Evolutionary conservation across 495 filamentous ascomycete genomes (phyloP).

Genomic region (Neurospora sp.): DNA sequence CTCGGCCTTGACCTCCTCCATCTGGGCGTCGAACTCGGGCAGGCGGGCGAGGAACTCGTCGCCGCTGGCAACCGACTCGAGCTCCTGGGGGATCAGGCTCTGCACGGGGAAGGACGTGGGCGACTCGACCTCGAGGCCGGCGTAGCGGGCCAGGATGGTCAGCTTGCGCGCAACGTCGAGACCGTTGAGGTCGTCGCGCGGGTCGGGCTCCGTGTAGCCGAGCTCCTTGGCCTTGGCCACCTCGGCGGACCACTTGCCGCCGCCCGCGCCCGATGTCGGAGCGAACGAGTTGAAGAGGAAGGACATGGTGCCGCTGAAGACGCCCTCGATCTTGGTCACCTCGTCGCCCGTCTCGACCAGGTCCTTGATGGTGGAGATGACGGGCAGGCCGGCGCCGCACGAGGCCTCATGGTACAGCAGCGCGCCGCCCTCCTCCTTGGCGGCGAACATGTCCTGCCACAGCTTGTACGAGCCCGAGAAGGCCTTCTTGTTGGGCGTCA

Average conservation of each 20-base stretch:
- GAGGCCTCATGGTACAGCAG: constrained; percentile 89
- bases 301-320: constrained; percentile 92
- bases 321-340: constrained; percentile 82
- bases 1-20: constrained; percentile 67
- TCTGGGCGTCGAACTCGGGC: constrained; percentile 67
- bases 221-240: constrained; percentile 83
- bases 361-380: constrained; percentile 84
- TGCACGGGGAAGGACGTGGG: constrained; percentile 85
- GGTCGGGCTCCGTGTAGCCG: constrained; percentile 97
- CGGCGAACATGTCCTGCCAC: constrained; percentile 72
- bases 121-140: constrained; percentile 63
- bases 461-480: constrained; percentile 68
- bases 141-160: constrained; percentile 80
- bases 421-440: constrained; percentile 52
- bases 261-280: constrained; percentile 52
- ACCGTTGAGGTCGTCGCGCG: constrained; percentile 90
- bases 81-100: constrained; percentile 73
- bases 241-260: constrained; percentile 72
- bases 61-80: constrained; percentile 63
- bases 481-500: constrained; percentile 96
- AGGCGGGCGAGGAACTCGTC: constrained; percentile 74
- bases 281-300: constrained; percentile 96
- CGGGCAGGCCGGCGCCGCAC: constrained; percentile 83
- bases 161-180: constrained; percentile 95
- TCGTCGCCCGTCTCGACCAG: constrained; percentile 82